Evolutionary conservation across 2,329 filamentous ascomycete species (phyloP), one percentile per base, ranked within the genome.

Genomic region (Ramularia collo-cygni): DNA sequence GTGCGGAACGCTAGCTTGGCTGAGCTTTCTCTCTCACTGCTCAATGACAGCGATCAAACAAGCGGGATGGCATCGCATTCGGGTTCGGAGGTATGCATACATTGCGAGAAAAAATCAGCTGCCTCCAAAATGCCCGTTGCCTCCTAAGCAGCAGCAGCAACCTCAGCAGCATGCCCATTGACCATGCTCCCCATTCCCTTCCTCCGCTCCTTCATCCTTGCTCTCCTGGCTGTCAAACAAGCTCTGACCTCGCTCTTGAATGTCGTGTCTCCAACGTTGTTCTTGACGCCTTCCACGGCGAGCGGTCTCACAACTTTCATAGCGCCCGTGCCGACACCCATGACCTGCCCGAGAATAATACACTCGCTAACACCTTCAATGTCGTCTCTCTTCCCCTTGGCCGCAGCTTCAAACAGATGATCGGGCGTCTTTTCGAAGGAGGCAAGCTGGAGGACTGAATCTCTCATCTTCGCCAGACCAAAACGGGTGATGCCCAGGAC

Each of bases 351-450:
- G 82, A 96, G 92, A 60, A 98, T 98, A 59, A 98, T 96, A 65
- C 88, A 93, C 67, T 98, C 92, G 40, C 79, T 85, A 8, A 98
- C 92, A 55, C 92, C 92, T 62, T 95, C 85, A 45, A 98, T 93
- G 47, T 77, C 74, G 66, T 98, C 92, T 18, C 79, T 83, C 70
- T 95, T 95, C 74, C 93, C 93, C 41, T 82, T 81, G 4, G 87
- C 85, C 5, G 89, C 92, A 2, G 92, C 92, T 48, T 95, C 90
- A 57, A 98, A 98, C 28, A 98, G 67, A 65, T 98, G 92, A 60
- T 98, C 92, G 0, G 92, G 88, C 33, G 92, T 98, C 76, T 96
- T 96, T 66, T 98, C 92, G 59, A 98, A 98, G 13, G 83, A 90
- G 0, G 92, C 92, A 9, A 98, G 75, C 64, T 98, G 92, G 40